Percentiles rank a stretch among this genome's conserved stretches.
Evolutionary conservation across 768 basidiomycete species (phyloP).

Genomic region (Rhodosporidiobolus sp.): DNA sequence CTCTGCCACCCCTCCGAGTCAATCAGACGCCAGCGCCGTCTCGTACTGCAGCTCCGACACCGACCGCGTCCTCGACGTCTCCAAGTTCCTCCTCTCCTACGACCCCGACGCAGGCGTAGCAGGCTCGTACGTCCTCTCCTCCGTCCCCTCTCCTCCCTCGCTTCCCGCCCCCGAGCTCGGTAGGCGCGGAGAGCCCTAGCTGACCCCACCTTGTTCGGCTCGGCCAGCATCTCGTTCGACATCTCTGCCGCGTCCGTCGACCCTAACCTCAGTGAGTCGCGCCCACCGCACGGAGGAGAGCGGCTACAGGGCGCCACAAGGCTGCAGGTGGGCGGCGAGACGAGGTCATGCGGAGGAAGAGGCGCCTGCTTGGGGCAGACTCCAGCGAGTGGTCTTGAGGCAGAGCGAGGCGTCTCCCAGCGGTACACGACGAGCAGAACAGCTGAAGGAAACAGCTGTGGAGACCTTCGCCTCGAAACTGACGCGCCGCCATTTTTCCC

Average conservation of each 20-base stretch:
- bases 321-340: neutral
- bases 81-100: slow-evolving; percentile 36
- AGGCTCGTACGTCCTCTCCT: neutral
- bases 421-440: neutral
- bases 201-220: neutral
- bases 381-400: too few relatives aligned
- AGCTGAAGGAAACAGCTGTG: too few relatives aligned
- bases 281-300: too few relatives aligned
- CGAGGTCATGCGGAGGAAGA: neutral
- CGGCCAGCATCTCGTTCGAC: slow-evolving; percentile 17
- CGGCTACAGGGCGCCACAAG: too few relatives aligned
- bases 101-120: slow-evolving; percentile 5
- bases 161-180: too few relatives aligned
- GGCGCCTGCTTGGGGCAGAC: neutral
- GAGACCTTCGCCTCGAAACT: too few relatives aligned
- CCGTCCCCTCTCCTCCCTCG: too few relatives aligned
- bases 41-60: slow-evolving; percentile 22
- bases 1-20: neutral
- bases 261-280: slow-evolving; percentile 47
- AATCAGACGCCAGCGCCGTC: slow-evolving; percentile 18
- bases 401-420: too few relatives aligned
- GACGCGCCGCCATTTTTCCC: neutral
- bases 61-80: slow-evolving; percentile 18
- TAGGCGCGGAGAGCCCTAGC: too few relatives aligned
- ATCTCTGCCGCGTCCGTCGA: slow-evolving; percentile 45